A percentile compares a stretch with the other conserved stretches of the same genome.
Evolutionary conservation across 2,329 filamentous ascomycete species (phyloP).

Genomic region (Penicillium sp.): DNA sequence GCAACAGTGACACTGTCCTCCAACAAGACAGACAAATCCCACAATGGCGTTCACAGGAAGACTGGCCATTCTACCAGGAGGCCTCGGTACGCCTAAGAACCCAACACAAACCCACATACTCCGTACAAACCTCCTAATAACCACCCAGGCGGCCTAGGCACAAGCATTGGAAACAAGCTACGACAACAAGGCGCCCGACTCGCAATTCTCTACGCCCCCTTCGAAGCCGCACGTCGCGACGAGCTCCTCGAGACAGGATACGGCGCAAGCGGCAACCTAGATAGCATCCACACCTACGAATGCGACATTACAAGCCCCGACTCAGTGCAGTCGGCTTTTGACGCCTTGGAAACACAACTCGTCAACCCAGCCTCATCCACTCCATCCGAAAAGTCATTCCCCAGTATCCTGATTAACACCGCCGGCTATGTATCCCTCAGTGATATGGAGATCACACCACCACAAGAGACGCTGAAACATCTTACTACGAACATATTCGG

Average conservation of each 20-base stretch:
- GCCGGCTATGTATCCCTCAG: conserved; percentile 48
- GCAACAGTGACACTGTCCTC: not conserved
- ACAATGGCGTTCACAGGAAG: conserved; percentile 38
- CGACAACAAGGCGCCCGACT: conserved; percentile 42
- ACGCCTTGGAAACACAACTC: conserved; percentile 32
- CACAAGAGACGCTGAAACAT: conserved; percentile 45
- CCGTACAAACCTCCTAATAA: conserved; percentile 10
- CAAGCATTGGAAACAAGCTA: conserved; percentile 43
- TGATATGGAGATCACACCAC: conserved; percentile 42
- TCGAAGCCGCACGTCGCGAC: conserved; percentile 41
- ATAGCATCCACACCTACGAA: conserved; percentile 35
- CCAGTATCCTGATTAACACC: conserved; percentile 43
- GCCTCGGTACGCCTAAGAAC: conserved; percentile 35
- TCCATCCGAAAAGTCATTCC: conserved; percentile 28
- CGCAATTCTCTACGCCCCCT: conserved; percentile 48
- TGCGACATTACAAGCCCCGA: conserved; percentile 50
- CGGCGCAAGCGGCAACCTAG: conserved; percentile 18
- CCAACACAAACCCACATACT: not conserved
- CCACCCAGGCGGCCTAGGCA: conserved; percentile 40
- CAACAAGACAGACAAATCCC: too few species aligned
- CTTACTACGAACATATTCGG: conserved; percentile 46
- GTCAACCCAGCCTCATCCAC: conserved; percentile 11
- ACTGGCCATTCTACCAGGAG: conserved; percentile 44
- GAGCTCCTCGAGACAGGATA: conserved; percentile 39
- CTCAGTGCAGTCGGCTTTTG: conserved; percentile 46